phyloP scores from a whole-genome alignment of 129 eudicot species.

The Arctium lappa region DNA sequence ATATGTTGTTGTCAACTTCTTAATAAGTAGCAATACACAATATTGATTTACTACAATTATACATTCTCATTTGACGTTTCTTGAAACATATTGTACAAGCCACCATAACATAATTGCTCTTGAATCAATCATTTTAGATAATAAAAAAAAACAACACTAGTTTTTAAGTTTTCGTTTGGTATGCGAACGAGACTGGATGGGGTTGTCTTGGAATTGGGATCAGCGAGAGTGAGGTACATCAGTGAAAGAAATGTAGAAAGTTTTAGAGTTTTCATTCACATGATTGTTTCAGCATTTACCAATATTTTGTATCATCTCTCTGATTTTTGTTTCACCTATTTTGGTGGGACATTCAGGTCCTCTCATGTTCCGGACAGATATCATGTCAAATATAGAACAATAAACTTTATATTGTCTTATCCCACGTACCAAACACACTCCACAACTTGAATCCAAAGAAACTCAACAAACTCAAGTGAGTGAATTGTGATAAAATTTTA shows the following conservation, averaged over 20 bases:
- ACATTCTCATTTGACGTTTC: neutral
- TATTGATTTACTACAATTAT: neutral
- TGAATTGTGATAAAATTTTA: neutral
- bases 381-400: too few species aligned
- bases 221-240: neutral
- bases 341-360: too few species aligned
- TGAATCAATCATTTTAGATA: neutral
- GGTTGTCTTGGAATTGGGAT: too few species aligned
- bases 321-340: too few species aligned
- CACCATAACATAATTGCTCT: neutral
- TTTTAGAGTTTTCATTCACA: neutral
- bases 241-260: neutral
- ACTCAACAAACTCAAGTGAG: too few species aligned
- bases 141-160: neutral
- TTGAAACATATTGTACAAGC: neutral
- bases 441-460: too few species aligned
- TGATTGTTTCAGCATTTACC: neutral
- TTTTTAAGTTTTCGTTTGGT: neutral
- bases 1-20: neutral
- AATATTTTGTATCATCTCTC: too few species aligned
- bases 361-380: too few species aligned
- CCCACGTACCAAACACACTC: too few species aligned
- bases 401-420: too few species aligned
- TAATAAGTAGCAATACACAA: neutral
- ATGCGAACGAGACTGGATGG: neutral